A percentile compares a stretch with the other conserved stretches of the same genome.
Conservation (phyloP, 192 early-diverging fungal species). For the Podila verticillata region DNA sequence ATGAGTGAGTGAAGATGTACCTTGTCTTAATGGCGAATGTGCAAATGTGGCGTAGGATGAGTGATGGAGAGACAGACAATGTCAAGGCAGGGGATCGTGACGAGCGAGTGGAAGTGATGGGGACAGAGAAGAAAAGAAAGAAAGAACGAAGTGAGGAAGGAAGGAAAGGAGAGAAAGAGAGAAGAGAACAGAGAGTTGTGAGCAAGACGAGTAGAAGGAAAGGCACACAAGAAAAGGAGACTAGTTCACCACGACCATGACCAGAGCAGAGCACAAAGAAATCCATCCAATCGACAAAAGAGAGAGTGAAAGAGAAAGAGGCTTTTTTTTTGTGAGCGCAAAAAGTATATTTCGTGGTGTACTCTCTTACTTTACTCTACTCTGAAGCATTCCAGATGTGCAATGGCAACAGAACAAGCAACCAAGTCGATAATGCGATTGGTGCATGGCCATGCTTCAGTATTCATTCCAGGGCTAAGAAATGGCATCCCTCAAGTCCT, state of each 20-base stretch:
- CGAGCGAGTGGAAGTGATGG: not conserved
- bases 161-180: not conserved
- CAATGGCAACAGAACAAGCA: too few relatives aligned
- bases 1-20: not conserved
- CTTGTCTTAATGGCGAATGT: not conserved
- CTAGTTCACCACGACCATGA: too few relatives aligned
- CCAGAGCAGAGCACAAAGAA: too few relatives aligned
- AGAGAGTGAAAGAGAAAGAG: conserved; percentile 11
- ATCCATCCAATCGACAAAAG: not conserved
- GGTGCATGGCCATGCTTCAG: too few relatives aligned
- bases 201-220: too few relatives aligned
- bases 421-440: too few relatives aligned
- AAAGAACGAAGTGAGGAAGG: not conserved
- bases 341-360: too few relatives aligned
- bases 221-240: too few relatives aligned
- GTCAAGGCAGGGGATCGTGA: not conserved
- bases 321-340: not conserved
- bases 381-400: too few relatives aligned
- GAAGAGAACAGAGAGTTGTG: not conserved
- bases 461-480: too few relatives aligned
- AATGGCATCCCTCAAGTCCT: too few relatives aligned
- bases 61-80: not conserved
- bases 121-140: not conserved
- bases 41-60: not conserved
- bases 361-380: too few relatives aligned